Percentiles rank a stretch among this genome's conserved stretches.
These are phyloP conservation scores for Aphanomyces invadans DNA, from an alignment of 352 stramenopile species.

Conservation along the genomic window DNA sequence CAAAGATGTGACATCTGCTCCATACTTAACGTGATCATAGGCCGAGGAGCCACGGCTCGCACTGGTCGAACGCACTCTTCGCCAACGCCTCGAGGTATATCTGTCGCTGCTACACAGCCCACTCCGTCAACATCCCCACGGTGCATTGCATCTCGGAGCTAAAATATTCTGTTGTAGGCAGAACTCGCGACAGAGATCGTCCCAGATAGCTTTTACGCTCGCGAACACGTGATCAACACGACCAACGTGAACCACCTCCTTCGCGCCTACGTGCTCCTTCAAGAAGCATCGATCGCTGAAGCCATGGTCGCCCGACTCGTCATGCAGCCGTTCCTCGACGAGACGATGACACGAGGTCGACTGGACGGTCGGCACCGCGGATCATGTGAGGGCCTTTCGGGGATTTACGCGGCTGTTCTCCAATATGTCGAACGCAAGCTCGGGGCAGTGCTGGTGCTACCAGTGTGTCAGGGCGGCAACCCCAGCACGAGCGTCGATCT, in stretches of 20 bases:
- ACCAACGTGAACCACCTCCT: conserved; percentile 59
- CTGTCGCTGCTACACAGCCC: background rate
- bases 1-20: background rate
- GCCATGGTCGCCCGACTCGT: conserved; percentile 73
- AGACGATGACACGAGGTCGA: conserved; percentile 65
- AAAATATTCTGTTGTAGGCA: conserved; percentile 33
- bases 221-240: conserved; percentile 61
- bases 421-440: conserved; percentile 73
- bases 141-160: background rate
- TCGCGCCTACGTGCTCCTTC: conserved; percentile 61
- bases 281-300: conserved; percentile 70
- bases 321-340: conserved; percentile 68
- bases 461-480: conserved; percentile 55
- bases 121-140: background rate
- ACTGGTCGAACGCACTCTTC: conserved; percentile 9
- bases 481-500: conserved; percentile 63
- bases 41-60: conserved; percentile 13
- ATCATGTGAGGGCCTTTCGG: conserved; percentile 63
- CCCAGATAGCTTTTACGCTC: conserved; percentile 80
- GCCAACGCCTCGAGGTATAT: conserved; percentile 17
- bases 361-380: conserved; percentile 61
- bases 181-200: conserved; percentile 83
- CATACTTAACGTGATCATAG: background rate
- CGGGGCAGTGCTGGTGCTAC: conserved; percentile 41
- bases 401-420: conserved; percentile 65